Conservation (phyloP, 1,139 yeast genomes). For the Geotrichum citri-aurantii region DNA sequence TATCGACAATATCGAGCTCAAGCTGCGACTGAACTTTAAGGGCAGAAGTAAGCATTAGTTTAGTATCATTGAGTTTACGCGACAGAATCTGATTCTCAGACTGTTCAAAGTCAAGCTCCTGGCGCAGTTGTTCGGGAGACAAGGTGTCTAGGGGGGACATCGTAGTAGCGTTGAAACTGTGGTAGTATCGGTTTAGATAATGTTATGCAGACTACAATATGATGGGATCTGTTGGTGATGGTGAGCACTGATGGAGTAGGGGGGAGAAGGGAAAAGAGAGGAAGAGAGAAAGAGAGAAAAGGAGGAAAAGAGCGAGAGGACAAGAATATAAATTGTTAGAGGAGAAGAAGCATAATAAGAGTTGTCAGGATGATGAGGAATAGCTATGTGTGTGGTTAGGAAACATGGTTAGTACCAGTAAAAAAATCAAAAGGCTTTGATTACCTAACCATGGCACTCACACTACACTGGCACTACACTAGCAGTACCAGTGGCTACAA, state of each 20-base stretch:
- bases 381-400: not conserved
- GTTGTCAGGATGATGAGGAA: not conserved
- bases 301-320: not conserved
- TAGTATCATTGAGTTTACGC: slow-evolving; percentile 23
- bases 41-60: slow-evolving; percentile 21
- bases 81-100: slow-evolving; percentile 26
- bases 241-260: not conserved
- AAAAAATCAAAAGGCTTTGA: not conserved
- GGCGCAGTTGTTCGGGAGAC: slow-evolving; percentile 18
- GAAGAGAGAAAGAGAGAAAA: not conserved
- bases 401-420: not conserved
- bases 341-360: not conserved
- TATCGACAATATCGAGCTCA: slow-evolving; percentile 31
- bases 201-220: not conserved
- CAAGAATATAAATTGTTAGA: not conserved
- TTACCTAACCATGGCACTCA: not conserved
- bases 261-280: not conserved
- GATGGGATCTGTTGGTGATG: not conserved
- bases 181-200: not conserved
- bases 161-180: not conserved
- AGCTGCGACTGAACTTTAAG: slow-evolving; percentile 26
- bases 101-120: slow-evolving; percentile 30
- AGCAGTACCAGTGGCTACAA: no score
- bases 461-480: no score
- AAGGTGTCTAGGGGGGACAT: not conserved